Conservation (phyloP, 352 stramenopile genomes). For the Globisporangium recalcitrans region DNA sequence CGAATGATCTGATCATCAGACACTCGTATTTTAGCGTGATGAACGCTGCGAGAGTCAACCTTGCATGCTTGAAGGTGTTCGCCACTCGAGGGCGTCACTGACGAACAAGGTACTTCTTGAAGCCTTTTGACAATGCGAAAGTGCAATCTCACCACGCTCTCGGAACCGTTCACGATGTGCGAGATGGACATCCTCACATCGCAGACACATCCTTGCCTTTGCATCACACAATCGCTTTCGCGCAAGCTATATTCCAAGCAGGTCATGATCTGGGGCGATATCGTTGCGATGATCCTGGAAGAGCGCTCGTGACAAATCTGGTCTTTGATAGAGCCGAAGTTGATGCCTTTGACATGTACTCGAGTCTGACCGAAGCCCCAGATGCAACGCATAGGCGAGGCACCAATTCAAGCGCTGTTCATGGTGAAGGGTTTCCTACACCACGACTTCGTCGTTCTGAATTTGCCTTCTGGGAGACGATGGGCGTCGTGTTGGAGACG, state of each 20-base stretch:
- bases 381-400: background rate
- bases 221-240: background rate
- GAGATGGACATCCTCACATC: background rate
- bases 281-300: background rate
- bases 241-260: background rate
- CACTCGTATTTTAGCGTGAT: background rate
- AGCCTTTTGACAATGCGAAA: background rate
- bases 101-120: background rate
- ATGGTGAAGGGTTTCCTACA: background rate
- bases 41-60: no score
- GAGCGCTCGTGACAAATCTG: no score
- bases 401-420: background rate
- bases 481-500: background rate
- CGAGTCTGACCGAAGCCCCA: background rate
- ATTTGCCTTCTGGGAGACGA: constrained; percentile 12
- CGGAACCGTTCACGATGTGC: background rate
- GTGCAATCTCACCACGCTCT: background rate
- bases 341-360: no score
- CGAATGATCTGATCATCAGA: background rate
- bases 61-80: background rate
- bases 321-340: no score
- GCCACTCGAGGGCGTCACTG: background rate
- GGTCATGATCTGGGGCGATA: background rate
- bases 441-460: constrained; percentile 19
- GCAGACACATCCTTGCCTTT: background rate